A percentile compares a stretch with the other conserved stretches of the same genome.
These are phyloP conservation scores for Thelonectria discophora DNA, from an alignment of 2,329 filamentous ascomycete genomes.

Conservation along the genomic window DNA sequence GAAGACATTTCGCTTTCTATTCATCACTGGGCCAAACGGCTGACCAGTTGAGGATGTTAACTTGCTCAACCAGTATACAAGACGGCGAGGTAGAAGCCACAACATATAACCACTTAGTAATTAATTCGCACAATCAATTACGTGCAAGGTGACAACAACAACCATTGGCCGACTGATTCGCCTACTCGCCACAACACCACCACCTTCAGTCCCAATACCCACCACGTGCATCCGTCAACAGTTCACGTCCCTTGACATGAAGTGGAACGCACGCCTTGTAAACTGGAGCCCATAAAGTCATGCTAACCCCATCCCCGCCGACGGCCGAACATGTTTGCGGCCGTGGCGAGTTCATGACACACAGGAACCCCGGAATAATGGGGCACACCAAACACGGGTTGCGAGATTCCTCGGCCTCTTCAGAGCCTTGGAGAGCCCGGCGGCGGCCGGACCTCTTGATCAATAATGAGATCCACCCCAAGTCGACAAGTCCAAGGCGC, in stretches of 20 bases:
- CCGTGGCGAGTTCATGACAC: constrained; percentile 2
- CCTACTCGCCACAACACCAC: not conserved
- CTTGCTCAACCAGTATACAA: too few species aligned
- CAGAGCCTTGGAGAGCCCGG: too few species aligned
- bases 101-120: too few species aligned
- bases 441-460: not conserved
- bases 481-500: not conserved
- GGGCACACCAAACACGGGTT: not conserved
- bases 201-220: not conserved
- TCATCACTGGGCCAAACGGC: too few species aligned
- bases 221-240: not conserved
- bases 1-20: too few species aligned
- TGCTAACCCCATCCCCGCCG: not conserved
- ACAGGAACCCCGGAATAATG: not conserved
- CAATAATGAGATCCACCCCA: not conserved
- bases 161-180: not conserved
- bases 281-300: not conserved
- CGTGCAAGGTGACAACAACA: too few species aligned
- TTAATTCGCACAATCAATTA: too few species aligned
- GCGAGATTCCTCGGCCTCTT: not conserved
- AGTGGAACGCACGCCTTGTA: constrained; percentile 1
- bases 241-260: not conserved
- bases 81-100: too few species aligned
- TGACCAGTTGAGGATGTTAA: too few species aligned
- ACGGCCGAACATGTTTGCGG: not conserved